Conservation (phyloP, 495 filamentous ascomycete species). For the Penicillium canariense region DNA sequence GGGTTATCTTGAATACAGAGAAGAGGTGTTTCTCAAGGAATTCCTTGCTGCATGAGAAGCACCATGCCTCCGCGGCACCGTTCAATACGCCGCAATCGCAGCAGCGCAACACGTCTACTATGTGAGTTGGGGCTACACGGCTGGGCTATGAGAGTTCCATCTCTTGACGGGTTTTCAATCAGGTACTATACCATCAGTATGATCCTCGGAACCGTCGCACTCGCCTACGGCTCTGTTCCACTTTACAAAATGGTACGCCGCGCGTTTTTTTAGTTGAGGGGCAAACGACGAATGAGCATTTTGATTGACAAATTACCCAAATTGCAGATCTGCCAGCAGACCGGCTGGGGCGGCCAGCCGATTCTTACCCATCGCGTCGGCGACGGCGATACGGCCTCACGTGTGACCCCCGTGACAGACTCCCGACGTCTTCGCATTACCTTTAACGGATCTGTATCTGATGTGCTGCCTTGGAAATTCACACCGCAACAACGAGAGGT, state of each 20-base stretch:
- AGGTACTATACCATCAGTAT: slow-evolving; percentile 84
- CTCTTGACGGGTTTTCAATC: slow-evolving; percentile 2
- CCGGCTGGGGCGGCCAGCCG: slow-evolving; percentile 91
- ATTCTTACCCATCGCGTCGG: slow-evolving; percentile 72
- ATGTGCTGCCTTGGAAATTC: slow-evolving; percentile 97
- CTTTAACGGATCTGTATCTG: slow-evolving; percentile 92
- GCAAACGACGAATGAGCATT: not conserved
- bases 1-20: slow-evolving; percentile 23
- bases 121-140: slow-evolving; percentile 24
- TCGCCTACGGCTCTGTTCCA: slow-evolving; percentile 94
- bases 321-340: slow-evolving; percentile 87
- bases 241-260: slow-evolving; percentile 88
- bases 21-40: slow-evolving; percentile 41
- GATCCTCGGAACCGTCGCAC: slow-evolving; percentile 84
- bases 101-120: slow-evolving; percentile 43
- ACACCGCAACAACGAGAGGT: slow-evolving; percentile 96
- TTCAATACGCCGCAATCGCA: slow-evolving; percentile 44
- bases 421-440: slow-evolving; percentile 90
- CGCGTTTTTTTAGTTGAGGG: not conserved
- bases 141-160: not conserved
- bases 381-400: slow-evolving; percentile 63
- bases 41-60: slow-evolving; percentile 26
- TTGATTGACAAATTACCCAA: slow-evolving; percentile 3
- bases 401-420: slow-evolving; percentile 74
- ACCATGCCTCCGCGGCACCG: slow-evolving; percentile 33